These are phyloP conservation scores for Pleurotus giganteus DNA, from an alignment of 768 basidiomycete genomes.

Conservation along the genomic window DNA sequence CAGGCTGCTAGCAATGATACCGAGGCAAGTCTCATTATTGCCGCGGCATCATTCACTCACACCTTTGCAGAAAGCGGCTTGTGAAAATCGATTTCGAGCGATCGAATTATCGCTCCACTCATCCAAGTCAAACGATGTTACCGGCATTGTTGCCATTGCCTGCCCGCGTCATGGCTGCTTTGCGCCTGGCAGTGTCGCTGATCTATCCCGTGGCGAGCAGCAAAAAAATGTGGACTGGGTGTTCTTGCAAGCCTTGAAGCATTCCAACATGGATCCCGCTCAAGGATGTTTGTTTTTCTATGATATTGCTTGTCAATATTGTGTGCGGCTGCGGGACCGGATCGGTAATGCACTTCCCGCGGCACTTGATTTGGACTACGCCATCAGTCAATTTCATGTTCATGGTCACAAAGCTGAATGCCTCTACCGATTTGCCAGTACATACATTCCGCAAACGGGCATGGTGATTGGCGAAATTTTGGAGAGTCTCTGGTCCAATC, in stretches of 20 bases:
- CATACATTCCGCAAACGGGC: background rate
- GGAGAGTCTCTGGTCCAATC: background rate
- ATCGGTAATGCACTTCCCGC: conserved; percentile 7
- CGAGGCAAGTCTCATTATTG: background rate
- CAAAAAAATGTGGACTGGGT: conserved; percentile 23
- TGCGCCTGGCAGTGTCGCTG: conserved; percentile 14
- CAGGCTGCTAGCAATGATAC: background rate
- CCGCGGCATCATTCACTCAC: background rate
- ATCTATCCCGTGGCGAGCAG: conserved; percentile 21
- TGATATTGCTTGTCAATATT: conserved; percentile 19
- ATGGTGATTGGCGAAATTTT: background rate
- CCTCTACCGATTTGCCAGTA: conserved; percentile 20
- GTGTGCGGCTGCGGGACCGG: conserved; percentile 3
- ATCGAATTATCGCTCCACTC: background rate
- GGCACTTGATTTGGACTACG: conserved; percentile 2
- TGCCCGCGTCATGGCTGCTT: conserved; percentile 16
- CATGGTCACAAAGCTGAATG: conserved; percentile 24
- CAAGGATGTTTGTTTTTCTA: conserved; percentile 14
- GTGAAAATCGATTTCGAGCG: background rate
- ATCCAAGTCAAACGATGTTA: conserved; percentile 2
- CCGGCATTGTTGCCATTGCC: conserved; percentile 13
- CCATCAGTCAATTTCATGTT: conserved; percentile 23
- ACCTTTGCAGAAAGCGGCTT: background rate
- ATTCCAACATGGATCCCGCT: conserved; percentile 9
- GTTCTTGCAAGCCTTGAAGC: conserved; percentile 9